These are phyloP conservation scores for Vaccinium darrowii DNA, from an alignment of 148 eudicot genomes.

Conservation along the genomic window DNA sequence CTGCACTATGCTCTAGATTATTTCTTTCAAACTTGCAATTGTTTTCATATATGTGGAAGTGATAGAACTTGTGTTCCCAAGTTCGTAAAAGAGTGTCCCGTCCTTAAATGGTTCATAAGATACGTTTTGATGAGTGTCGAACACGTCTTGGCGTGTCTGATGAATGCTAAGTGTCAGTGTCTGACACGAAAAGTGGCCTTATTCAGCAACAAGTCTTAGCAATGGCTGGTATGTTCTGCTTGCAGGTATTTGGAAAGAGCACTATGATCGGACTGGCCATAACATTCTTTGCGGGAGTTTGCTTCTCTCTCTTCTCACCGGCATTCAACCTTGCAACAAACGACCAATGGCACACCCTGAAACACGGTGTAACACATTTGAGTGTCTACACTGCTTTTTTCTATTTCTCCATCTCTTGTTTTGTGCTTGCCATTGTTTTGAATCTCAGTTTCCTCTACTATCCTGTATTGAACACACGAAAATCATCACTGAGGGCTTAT, in stretches of 20 bases:
- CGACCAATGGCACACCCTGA: constrained; percentile 42
- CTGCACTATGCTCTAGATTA: neutral
- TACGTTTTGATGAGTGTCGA: neutral
- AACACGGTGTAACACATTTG: constrained; percentile 34
- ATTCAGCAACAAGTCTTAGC: neutral
- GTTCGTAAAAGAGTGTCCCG: neutral
- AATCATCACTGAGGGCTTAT: constrained; percentile 58
- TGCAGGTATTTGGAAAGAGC: constrained; percentile 66
- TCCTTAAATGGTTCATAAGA: neutral
- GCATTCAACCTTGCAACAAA: constrained; percentile 56
- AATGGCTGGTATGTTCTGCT: neutral
- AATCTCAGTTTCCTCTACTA: constrained; percentile 50
- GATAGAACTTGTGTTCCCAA: neutral
- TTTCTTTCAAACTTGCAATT: neutral
- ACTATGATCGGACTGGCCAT: constrained; percentile 53
- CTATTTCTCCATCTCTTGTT: constrained; percentile 57
- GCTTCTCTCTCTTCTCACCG: constrained; percentile 53
- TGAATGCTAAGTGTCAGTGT: neutral
- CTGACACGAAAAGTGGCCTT: neutral
- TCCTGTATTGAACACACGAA: constrained; percentile 57
- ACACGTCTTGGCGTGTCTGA: neutral
- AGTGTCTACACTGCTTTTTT: constrained; percentile 52
- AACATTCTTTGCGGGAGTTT: constrained; percentile 66
- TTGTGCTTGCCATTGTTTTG: constrained; percentile 51
- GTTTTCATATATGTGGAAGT: neutral